Percentiles rank a stretch among this genome's conserved stretches.
Conservation (phyloP, 1,284 basidiomycete genomes). For the Ceratobasidium sp. region DNA sequence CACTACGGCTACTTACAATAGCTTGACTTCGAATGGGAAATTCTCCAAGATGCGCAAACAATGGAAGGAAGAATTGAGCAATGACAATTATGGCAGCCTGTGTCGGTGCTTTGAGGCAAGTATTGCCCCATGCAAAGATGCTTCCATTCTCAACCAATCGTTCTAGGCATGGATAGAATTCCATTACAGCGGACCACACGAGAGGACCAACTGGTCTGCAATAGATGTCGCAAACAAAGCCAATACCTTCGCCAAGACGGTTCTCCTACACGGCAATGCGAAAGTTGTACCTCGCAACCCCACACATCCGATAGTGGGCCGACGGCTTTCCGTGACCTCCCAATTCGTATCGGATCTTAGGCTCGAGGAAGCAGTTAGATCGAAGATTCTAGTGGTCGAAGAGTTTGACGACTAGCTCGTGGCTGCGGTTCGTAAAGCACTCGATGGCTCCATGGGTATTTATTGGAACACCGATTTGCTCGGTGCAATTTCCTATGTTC, state of each 20-base stretch:
- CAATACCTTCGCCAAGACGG: conserved; percentile 8
- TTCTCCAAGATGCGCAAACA: background rate
- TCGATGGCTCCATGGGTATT: no score
- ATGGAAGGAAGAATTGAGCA: conserved; percentile 16
- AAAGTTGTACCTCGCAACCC: conserved; percentile 6
- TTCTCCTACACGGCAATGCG: background rate
- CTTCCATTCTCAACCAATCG: background rate
- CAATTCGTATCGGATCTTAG: conserved; percentile 11
- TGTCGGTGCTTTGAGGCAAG: conserved; percentile 6
- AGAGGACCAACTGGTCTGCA: conserved; percentile 15
- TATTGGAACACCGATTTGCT: no score
- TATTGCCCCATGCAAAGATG: background rate
- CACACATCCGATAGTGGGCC: conserved; percentile 6
- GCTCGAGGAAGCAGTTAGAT: conserved; percentile 14
- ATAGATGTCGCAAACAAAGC: conserved; percentile 20
- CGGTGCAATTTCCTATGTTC: no score
- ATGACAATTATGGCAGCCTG: background rate
- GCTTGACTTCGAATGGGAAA: background rate
- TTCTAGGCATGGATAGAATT: conserved; percentile 20
- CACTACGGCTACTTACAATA: background rate
- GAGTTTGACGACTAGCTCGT: background rate
- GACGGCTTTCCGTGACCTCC: conserved; percentile 16
- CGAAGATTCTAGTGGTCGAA: conserved; percentile 5
- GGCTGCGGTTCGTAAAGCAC: background rate
- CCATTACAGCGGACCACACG: conserved; percentile 13